Conservation (phyloP, 1,284 basidiomycete species). For the Cutaneotrichosporon arboriforme region DNA sequence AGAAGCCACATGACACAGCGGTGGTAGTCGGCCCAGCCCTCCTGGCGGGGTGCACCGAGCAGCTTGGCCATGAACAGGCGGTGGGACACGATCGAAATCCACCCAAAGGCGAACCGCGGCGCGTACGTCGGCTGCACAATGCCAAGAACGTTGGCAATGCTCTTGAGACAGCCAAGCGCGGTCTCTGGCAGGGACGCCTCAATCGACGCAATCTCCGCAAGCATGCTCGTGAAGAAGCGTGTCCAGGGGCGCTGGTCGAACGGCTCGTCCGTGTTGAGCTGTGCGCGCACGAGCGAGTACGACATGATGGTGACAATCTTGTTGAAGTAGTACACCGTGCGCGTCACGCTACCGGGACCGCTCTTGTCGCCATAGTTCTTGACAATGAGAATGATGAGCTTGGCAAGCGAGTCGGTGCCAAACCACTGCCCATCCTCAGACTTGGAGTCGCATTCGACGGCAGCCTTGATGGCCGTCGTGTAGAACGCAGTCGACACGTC, state of each 20-base stretch:
- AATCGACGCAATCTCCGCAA: conserved; percentile 83
- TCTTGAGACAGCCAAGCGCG: conserved; percentile 82
- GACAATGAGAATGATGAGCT: conserved; percentile 95
- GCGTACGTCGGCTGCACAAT: conserved; percentile 95
- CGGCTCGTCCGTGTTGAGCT: conserved; percentile 82
- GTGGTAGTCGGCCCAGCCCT: conserved; percentile 92
- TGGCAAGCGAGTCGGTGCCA: conserved; percentile 90
- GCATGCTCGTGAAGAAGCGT: conserved; percentile 93
- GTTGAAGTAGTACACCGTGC: conserved; percentile 95
- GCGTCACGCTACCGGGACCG: conserved; percentile 70
- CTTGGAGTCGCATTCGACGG: conserved; percentile 86
- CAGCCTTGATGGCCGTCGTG: conserved; percentile 92
- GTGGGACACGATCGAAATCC: conserved; percentile 95
- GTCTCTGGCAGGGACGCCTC: conserved; percentile 76
- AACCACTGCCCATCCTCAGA: conserved; percentile 73
- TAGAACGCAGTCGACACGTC: conserved; percentile 98
- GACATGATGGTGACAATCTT: conserved; percentile 98
- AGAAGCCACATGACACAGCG: conserved; percentile 86
- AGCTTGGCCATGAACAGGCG: conserved; percentile 96
- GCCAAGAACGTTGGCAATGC: conserved; percentile 90
- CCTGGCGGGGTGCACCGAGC: conserved; percentile 52
- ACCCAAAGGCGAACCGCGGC: conserved; percentile 96
- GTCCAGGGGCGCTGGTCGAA: conserved; percentile 99
- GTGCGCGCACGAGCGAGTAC: conserved; percentile 87
- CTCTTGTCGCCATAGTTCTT: conserved; percentile 79